Evolutionary conservation across 2,329 filamentous ascomycete species (phyloP), one percentile per base, ranked within the genome.

Genomic region (Colletotrichum australisinense): DNA sequence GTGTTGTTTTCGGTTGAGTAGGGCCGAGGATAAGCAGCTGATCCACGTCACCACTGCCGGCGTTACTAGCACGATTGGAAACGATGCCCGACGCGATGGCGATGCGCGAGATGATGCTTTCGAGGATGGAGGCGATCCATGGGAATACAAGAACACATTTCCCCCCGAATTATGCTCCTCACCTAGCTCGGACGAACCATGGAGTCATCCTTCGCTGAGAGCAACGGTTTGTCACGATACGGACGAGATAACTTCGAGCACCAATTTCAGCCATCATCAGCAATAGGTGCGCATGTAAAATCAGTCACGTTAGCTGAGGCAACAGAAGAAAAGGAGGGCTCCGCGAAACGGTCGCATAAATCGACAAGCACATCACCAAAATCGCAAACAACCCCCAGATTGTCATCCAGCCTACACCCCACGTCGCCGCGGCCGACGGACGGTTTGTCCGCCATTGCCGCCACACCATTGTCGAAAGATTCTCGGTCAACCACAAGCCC

Each of bases 1-100:
- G 64, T 57, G 53, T 60, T 26, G 16, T 59, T 2, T 58, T 56
- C n/a, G 58, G 52, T 32, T 72, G 69, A 32, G 32, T 35, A 53
- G 24, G 58, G 38, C 28, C 19, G 28, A 59, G 30, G n/a, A 38
- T 30, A 14, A 38, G 35, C 56, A 19, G 57, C 30, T 59, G 57
- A 59, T n/a, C 7, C 30, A 42, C 30, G 32, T 59, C 57, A 11
- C 7, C 30, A 24, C 55, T 11, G 26, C 16, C 5, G n/a, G 53
- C 35, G 63, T 46, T 66, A 22, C 63, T 11, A 24, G 52, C 28
- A 19, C 6, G 28, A 8, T 66, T 22, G 22, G 57, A 22, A 30
- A 42, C 24, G 4, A 58, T 66, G 5, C 7, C 22, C 63, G 22
- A 42, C 16, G 53, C 22, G 1, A 57, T 57, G 5, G 26, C 14